Conservation (phyloP, 176 grass and related monocot species). For the Phragmites australis region DNA sequence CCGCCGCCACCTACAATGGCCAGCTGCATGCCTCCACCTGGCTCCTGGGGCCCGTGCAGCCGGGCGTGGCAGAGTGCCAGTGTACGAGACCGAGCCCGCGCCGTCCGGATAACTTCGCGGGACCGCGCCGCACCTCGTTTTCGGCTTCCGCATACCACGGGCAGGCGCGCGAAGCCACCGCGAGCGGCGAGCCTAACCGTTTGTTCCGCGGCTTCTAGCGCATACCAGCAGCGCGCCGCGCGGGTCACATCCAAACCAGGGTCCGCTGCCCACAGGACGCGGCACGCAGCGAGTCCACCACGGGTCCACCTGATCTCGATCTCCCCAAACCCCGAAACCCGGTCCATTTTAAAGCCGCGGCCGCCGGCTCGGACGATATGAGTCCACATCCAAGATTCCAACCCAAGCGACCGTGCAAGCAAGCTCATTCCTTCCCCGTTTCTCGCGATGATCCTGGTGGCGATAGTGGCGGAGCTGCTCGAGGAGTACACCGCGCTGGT, state of each 20-base stretch:
- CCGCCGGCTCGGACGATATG: not conserved
- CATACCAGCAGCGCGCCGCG: slow-evolving; percentile 26
- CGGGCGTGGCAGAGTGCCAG: too few relatives aligned
- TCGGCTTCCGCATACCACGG: slow-evolving; percentile 8
- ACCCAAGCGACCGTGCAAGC: not conserved
- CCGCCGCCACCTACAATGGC: not conserved
- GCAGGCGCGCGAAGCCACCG: not conserved
- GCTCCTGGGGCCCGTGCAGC: not conserved
- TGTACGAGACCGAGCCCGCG: not conserved
- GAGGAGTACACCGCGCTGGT: slow-evolving; percentile 89
- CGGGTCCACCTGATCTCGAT: not conserved
- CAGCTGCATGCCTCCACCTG: not conserved
- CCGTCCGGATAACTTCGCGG: not conserved
- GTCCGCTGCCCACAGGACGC: slow-evolving; percentile 39
- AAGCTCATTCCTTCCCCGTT: not conserved
- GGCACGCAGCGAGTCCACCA: not conserved
- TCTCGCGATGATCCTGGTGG: slow-evolving; percentile 67
- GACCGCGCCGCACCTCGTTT: too few relatives aligned
- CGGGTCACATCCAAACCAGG: slow-evolving; percentile 28
- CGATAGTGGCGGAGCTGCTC: slow-evolving; percentile 79
- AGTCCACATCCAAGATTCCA: slow-evolving; percentile 29
- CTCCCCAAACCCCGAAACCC: not conserved
- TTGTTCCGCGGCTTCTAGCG: slow-evolving; percentile 23
- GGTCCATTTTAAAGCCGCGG: slow-evolving; percentile 12
- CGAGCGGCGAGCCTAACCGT: not conserved